These are phyloP conservation scores for Lachnellula willkommii DNA, from an alignment of 2,329 filamentous ascomycete genomes.

Conservation along the genomic window DNA sequence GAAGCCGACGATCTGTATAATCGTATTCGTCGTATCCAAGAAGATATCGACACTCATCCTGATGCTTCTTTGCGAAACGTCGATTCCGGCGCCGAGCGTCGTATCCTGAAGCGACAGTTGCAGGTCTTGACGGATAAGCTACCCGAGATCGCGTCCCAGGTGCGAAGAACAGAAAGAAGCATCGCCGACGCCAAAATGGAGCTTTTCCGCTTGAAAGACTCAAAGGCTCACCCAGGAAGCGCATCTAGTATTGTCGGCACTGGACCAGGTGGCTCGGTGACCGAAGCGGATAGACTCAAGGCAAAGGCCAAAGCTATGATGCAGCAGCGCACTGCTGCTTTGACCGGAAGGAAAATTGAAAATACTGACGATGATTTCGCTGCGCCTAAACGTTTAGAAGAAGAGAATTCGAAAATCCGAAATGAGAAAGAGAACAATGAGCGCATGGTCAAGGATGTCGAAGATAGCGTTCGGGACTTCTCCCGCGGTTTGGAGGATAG, in stretches of 20 bases:
- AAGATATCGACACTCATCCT: conserved; percentile 90
- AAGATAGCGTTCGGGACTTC: conserved; percentile 91
- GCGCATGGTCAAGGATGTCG: conserved; percentile 92
- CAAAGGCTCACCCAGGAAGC: conserved; percentile 81
- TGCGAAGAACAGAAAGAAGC: conserved; percentile 81
- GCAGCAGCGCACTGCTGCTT: conserved; percentile 90
- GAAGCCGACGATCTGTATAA: conserved; percentile 93
- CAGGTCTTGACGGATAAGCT: conserved; percentile 85
- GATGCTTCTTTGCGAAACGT: conserved; percentile 64
- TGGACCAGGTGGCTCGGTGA: conserved; percentile 82
- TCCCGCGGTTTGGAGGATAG: conserved; percentile 77
- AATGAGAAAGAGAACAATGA: conserved; percentile 92
- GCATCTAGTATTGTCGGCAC: conserved; percentile 82
- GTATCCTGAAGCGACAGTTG: conserved; percentile 80
- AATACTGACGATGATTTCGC: conserved; percentile 65
- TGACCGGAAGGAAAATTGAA: conserved; percentile 78
- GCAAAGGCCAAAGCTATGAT: conserved; percentile 96
- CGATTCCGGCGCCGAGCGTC: conserved; percentile 83
- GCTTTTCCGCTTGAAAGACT: conserved; percentile 87
- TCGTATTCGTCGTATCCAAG: conserved; percentile 83
- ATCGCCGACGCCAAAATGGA: conserved; percentile 90
- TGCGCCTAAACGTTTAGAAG: conserved; percentile 79
- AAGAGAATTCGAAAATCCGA: conserved; percentile 75
- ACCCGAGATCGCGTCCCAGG: conserved; percentile 85
- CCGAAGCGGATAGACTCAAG: conserved; percentile 90